A percentile compares a stretch with the other conserved stretches of the same genome.
Evolutionary conservation across 2,329 filamentous ascomycete genomes (phyloP).

Genomic region (Dothideomycetidae sp.): DNA sequence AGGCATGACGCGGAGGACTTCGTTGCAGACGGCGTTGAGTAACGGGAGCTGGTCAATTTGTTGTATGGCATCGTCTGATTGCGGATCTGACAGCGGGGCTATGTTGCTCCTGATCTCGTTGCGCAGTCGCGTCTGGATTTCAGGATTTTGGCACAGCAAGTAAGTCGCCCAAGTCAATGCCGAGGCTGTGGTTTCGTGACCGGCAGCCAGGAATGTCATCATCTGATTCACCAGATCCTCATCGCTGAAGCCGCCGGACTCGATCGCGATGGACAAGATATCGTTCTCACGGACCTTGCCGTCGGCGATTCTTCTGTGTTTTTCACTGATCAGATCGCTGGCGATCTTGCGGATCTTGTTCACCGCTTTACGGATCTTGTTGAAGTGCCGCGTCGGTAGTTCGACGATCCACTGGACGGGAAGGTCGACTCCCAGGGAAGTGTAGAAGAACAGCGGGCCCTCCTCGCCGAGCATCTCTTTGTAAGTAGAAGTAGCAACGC

Average conservation of each 20-base stretch:
- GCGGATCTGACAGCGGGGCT: not conserved
- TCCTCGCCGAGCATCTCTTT: too few species aligned
- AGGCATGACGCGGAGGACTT: slow-evolving; percentile 54
- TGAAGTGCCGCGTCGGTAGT: not conserved
- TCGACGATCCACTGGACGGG: not conserved
- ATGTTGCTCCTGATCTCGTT: not conserved
- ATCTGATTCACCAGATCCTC: slow-evolving; percentile 66
- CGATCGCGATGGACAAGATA: not conserved
- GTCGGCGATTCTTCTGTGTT: not conserved
- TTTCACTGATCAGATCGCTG: not conserved
- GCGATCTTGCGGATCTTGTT: not conserved
- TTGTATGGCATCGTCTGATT: slow-evolving; percentile 29
- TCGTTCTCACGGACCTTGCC: not conserved
- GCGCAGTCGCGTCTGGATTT: not conserved
- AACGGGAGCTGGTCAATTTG: slow-evolving; percentile 59
- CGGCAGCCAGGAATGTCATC: slow-evolving; percentile 70
- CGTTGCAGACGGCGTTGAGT: slow-evolving; percentile 59
- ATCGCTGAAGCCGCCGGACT: slow-evolving; percentile 51
- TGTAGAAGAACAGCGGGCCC: too few species aligned
- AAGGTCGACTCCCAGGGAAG: not conserved
- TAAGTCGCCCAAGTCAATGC: slow-evolving; percentile 35
- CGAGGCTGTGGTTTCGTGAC: slow-evolving; percentile 38
- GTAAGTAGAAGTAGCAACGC: not conserved
- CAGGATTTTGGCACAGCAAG: slow-evolving; percentile 31
- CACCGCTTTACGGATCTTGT: not conserved